Base-by-base conservation (phyloP, 352 stramenopile genomes). In the Hyaloperonospora brassicae region DNA sequence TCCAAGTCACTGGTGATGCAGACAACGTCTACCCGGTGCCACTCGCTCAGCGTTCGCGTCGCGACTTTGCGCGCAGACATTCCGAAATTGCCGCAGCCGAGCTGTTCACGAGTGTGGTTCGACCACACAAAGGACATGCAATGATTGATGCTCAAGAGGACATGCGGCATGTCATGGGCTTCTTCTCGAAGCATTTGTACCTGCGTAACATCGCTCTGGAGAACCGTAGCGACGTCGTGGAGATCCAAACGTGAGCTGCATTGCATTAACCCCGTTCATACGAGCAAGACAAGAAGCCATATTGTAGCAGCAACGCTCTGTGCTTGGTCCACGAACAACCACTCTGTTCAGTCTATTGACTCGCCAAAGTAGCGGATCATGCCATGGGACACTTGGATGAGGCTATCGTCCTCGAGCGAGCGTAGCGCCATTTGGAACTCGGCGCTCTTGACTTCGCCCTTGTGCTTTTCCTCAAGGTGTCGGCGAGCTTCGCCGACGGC, bases 351-450 rank as follows among this genome's bases (percentile, higher is more conserved):
- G 48, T 70, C 56, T 31, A 48, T 50, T n/a, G 64, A 22, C 31
- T 82, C 72, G 39, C 80, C 80, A 47, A 88, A 86, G 60, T 78
- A 88, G 38, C 78, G 76, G 42, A 93, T 79, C 40, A 87, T 68
- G 12, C 92, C 79, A 61, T 97, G 89, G 17, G 91, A 95, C 36
- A 97, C 85, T 66, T 97, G 89, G 50, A 98, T 77, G 24, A 96
- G 62, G 41, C 83, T 92, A 59, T 98, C 91, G 38, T 92, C 82
- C 53, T 98, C 93, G 46, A 98, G 74, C 42, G 79, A 66, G 2
- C 87, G 82, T 30, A 98, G 60, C 10, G 88, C 87, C 59, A 89
- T 85, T 35, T 95, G 74, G 44, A 98, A 86, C 52, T 97, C 84
- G 22, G 82, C 76, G 45, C 83, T 76, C 43, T 89, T 80, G 31